Evolutionary conservation across 2,329 filamentous ascomycete genomes (phyloP), one percentile per base, ranked within the genome.

Genomic region (Stachybotrys chlorohalonatus): DNA sequence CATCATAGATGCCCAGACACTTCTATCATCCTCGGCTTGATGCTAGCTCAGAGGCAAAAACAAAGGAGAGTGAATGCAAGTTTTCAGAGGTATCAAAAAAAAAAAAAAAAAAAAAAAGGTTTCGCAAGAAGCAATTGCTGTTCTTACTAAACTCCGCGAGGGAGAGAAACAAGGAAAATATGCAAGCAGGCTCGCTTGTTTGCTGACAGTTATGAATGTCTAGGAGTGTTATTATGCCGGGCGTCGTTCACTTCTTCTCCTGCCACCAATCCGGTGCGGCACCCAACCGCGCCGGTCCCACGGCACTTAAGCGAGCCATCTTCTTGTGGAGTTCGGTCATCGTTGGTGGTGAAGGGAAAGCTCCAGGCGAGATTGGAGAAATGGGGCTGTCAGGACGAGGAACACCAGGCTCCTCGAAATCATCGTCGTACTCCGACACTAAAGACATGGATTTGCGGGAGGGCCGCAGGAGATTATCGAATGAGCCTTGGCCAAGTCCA

Each of bases 371-470:
- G 52, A 73, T 68, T 3, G 36, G 36, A 0, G 70, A 72, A n/a
- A 47, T 47, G 32, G 69, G 70, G 55, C 70, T 73, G 52, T 77
- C 74, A 3, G 75, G 73, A 24, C 73, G 66, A 6, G 73, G 70
- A 6, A 74, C 52, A n/a, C 63, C 62, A 8, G 61, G 56, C 16
- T 61, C 65, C 11, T 55, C 59, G 47, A 59, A 48, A 24, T 55
- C 54, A 15, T 45, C 36, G 7, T 49, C 47, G 5, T 15, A 15
- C 31, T 52, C 46, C 15, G 32, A 32, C 7, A 48, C 31, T 31
- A 13, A 3, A 11, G 39, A 24, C 17, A 48, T 39, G 8, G 36
- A 9, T 42, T 42, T 9, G 36, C 36, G 8, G 36, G 8, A 24
- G 24, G 24, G 9, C 8, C 36, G 36, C 36, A 13, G 9, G 36